Conservation (phyloP, 805 yeast species). For the Saccharomycopsis sp. region DNA sequence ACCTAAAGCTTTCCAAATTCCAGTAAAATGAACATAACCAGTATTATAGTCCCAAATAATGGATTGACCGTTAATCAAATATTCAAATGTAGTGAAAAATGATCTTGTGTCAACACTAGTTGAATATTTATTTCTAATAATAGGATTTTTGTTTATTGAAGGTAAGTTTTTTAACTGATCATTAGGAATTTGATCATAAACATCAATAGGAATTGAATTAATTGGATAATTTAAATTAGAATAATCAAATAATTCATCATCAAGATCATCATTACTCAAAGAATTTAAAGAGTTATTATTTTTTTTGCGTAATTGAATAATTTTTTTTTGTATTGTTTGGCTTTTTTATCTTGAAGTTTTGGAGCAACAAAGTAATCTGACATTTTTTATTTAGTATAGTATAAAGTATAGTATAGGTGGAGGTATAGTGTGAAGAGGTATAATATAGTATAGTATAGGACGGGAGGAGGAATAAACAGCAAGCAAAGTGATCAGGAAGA, state of each 20-base stretch:
- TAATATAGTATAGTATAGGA: no score
- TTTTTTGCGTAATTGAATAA: background rate
- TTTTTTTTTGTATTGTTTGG: slow-evolving; percentile 10
- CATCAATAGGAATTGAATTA: slow-evolving; percentile 8
- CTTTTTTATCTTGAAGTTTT: slow-evolving; percentile 13
- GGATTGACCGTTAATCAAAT: slow-evolving; percentile 57
- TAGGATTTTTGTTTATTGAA: slow-evolving; percentile 16
- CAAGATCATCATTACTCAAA: slow-evolving; percentile 10
- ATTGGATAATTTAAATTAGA: slow-evolving; percentile 11
- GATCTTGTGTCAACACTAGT: slow-evolving; percentile 66
- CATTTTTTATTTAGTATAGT: no score
- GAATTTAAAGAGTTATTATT: background rate
- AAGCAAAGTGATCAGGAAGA: no score
- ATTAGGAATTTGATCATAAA: slow-evolving; percentile 4
- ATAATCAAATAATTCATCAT: slow-evolving; percentile 10
- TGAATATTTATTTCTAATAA: slow-evolving; percentile 43
- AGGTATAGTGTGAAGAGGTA: no score
- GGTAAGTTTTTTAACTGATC: slow-evolving; percentile 9
- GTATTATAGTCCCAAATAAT: slow-evolving; percentile 80
- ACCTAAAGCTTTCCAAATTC: slow-evolving; percentile 73
- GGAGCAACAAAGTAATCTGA: slow-evolving; percentile 16
- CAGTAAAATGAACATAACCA: slow-evolving; percentile 81
- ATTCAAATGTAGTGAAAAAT: slow-evolving; percentile 63
- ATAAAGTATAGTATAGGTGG: no score
- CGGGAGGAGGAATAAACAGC: no score